Base-by-base conservation (phyloP, 2,329 filamentous ascomycete genomes). In the Fusarium oxysporum region DNA sequence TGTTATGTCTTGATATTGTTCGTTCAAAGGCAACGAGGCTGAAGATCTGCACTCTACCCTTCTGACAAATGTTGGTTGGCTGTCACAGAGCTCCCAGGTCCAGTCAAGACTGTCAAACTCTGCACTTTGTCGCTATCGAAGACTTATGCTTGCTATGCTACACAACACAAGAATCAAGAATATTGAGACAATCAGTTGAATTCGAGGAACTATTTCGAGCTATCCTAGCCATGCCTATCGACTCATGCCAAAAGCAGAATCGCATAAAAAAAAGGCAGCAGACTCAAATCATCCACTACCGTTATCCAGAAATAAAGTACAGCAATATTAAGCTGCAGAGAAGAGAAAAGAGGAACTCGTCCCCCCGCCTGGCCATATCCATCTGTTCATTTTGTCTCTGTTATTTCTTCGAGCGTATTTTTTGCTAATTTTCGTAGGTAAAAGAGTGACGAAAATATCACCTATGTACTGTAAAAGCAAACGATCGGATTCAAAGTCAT, bases 261-360 rank as follows among this genome's bases (percentile, higher is more conserved):
- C 65, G 68, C 56, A 30, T 51, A 51, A 64, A 71, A 77, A 66
- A 23, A 67, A 53, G 72, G 75, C 76, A 70, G 69, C 51, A 66
- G 71, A 76, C 51, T 47, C 8, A 47, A n/a, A 30, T 28, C 33
- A 47, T 71, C 68, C 43, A 47, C 64, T 51, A 47, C 74, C 76
- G 57, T 72, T 78, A 77, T 76, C 50, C 71, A 71, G 51, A 62
- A 75, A 75, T 50, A 37, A 25, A 40, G 30, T 44, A 44, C 54
- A 71, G 65, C 71, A 45, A 48, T 55, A 44, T 55, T 30, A 62
- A 62, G 65, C 67, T 51, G 54, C 53, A 57, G 35, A 43, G 69
- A 75, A 76, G 65, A 70, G 47, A 68, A 68, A 43, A 17, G 23
- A 17, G 45, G 40, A 48, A 33, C 30, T 41, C 14, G 50, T 43